phyloP scores from a whole-genome alignment of 2,329 filamentous ascomycete species.

The Colletotrichum salicis region DNA sequence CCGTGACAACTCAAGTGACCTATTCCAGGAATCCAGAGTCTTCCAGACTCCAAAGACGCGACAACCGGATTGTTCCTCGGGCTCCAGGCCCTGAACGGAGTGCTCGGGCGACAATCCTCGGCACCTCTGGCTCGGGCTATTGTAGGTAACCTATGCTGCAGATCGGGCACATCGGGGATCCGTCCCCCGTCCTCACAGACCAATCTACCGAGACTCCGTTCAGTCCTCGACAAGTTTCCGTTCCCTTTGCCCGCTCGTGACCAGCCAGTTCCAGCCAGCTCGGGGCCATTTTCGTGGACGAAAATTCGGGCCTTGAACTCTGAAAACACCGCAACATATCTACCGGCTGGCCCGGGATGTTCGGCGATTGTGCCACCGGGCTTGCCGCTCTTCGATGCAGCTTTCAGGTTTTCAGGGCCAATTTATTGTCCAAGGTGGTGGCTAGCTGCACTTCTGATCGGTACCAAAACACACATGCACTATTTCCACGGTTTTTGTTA shows the following conservation, averaged over 20 bases:
- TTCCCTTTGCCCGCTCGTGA: background rate
- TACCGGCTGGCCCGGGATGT: background rate
- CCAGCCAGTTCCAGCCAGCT: no score
- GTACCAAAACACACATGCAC: background rate
- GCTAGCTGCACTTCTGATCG: background rate
- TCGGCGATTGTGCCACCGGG: background rate
- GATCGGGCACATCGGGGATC: background rate
- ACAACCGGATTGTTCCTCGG: background rate
- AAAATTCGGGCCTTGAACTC: background rate
- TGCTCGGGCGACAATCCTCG: background rate
- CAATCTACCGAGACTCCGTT: background rate
- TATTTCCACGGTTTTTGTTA: background rate
- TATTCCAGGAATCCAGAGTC: background rate
- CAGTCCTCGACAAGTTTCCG: background rate
- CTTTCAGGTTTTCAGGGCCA: background rate
- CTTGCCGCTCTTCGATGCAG: background rate
- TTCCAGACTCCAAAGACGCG: background rate
- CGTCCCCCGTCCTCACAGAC: background rate
- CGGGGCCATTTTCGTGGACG: background rate
- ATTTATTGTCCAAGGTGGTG: background rate
- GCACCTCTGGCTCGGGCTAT: background rate
- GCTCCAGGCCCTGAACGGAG: background rate
- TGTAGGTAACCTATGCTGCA: background rate
- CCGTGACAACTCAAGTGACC: background rate
- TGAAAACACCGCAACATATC: background rate